Evolutionary conservation across 306 rosid genomes (phyloP).

Genomic region (Erythrophleum fordii): DNA sequence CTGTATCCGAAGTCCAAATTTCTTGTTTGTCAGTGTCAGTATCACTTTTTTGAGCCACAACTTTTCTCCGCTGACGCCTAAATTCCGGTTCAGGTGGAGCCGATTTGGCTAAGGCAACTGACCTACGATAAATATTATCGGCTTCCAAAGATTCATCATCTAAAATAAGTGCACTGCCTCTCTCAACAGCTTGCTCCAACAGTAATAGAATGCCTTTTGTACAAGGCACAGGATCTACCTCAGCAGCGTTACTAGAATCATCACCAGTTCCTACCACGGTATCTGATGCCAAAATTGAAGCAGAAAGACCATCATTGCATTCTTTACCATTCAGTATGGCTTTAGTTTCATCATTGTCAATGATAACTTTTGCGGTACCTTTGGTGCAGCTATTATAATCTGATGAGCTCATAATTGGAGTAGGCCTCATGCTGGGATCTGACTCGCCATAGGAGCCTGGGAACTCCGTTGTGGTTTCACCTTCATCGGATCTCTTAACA

Average conservation of each 20-base stretch:
- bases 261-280: constrained; percentile 31
- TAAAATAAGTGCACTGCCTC: constrained; percentile 72
- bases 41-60: constrained; percentile 29
- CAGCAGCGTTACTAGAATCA: constrained; percentile 23
- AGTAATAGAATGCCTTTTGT: constrained; percentile 57
- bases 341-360: constrained; percentile 28
- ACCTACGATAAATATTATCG: constrained; percentile 59
- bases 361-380: constrained; percentile 10
- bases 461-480: constrained; percentile 40
- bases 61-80: constrained; percentile 48
- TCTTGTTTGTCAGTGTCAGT: constrained; percentile 43
- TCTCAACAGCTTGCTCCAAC: constrained; percentile 69
- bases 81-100: constrained; percentile 77
- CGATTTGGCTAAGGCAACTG: constrained; percentile 68
- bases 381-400: constrained; percentile 18
- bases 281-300: constrained; percentile 9
- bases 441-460: constrained; percentile 38
- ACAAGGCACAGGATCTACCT: constrained; percentile 43
- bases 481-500: constrained; percentile 24
- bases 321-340: constrained; percentile 15
- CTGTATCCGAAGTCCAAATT: constrained; percentile 31
- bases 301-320: constrained; percentile 19
- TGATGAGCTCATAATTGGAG: constrained; percentile 26
- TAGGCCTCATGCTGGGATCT: constrained; percentile 33
- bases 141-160: constrained; percentile 65